phyloP scores from a whole-genome alignment of 495 filamentous ascomycete species.

The Aspergillus leporis region DNA sequence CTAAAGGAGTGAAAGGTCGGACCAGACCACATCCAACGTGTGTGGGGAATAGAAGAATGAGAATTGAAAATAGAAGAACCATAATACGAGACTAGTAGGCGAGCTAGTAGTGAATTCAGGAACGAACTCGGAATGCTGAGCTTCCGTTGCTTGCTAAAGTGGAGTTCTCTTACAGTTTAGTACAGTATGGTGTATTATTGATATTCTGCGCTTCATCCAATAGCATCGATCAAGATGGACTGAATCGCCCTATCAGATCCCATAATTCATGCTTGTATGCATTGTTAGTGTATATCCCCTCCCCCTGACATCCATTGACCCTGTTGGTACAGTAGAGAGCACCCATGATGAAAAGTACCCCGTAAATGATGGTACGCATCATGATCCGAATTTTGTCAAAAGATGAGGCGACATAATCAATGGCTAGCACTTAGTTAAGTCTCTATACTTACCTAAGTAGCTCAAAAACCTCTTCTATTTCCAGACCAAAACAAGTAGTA shows the following conservation, averaged over 20 bases:
- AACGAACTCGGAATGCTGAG: background rate
- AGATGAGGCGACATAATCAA: no score
- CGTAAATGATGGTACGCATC: background rate
- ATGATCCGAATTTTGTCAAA: no score
- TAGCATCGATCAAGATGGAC: background rate
- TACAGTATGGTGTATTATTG: background rate
- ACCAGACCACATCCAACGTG: background rate
- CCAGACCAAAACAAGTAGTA: no score
- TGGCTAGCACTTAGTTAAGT: no score
- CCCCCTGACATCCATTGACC: background rate
- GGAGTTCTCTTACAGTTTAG: background rate
- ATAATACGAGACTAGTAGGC: background rate
- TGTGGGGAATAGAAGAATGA: background rate
- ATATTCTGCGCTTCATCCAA: background rate
- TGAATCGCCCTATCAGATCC: background rate
- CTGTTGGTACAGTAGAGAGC: no score
- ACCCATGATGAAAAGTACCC: background rate
- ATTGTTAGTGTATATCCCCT: background rate
- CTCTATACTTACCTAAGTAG: no score
- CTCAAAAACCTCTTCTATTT: no score
- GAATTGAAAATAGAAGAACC: slow-evolving; percentile 6
- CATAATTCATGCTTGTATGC: background rate
- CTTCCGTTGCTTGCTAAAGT: background rate
- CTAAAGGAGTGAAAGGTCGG: background rate
- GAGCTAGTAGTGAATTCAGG: background rate